These are phyloP conservation scores for Syzygium malaccense DNA, from an alignment of 441 rosid species.

Conservation along the genomic window DNA sequence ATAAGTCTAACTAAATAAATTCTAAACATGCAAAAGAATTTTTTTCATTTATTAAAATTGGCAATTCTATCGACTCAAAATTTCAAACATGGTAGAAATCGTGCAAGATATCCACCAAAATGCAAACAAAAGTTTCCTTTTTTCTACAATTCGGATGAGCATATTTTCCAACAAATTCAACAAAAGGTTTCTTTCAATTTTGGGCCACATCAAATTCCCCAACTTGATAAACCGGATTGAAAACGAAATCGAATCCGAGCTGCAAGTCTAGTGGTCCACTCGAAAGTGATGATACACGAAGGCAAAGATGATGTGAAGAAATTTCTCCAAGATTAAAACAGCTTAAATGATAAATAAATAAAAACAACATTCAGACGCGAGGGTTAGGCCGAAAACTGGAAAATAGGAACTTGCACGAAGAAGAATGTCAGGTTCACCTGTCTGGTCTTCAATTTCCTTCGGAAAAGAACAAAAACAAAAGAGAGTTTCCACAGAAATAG, in stretches of 20 bases:
- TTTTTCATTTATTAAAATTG: too few relatives aligned
- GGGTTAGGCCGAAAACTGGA: not conserved
- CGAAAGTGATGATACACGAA: not conserved
- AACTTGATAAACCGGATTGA: not conserved
- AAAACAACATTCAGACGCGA: not conserved
- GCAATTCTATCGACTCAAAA: too few relatives aligned
- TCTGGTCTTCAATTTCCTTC: not conserved
- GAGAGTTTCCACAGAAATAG: not conserved
- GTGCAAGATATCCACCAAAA: too few relatives aligned
- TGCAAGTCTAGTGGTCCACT: not conserved
- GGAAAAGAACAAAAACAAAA: not conserved
- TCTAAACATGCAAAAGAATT: too few relatives aligned
- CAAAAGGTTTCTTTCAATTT: not conserved
- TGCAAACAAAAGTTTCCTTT: too few relatives aligned
- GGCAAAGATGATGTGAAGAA: not conserved
- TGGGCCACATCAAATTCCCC: not conserved
- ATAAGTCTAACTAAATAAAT: too few relatives aligned
- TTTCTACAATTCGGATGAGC: too few relatives aligned
- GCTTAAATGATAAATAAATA: not conserved
- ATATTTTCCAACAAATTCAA: too few relatives aligned
- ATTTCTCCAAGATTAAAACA: not conserved
- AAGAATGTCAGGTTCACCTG: not conserved
- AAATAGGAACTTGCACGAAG: not conserved
- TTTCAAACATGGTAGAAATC: too few relatives aligned
- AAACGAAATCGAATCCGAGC: not conserved